Base-by-base conservation (phyloP, 1,139 yeast species). In the Geotrichum restrictum region DNA sequence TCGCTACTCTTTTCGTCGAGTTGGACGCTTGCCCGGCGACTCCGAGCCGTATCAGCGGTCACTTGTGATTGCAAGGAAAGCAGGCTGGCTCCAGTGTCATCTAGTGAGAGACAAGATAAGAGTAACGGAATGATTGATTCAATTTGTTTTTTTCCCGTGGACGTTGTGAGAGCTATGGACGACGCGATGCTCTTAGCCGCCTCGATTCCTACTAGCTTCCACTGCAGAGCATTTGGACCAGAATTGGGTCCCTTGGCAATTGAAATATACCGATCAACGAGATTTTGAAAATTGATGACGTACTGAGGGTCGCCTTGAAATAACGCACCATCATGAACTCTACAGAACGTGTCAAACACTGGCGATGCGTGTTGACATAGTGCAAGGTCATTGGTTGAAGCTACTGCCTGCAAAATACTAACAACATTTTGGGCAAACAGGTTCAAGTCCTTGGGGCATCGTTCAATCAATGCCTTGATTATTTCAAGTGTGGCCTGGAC, bases 381-480 rank as follows among this genome's bases (percentile, higher is more conserved):
- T 0, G 80, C 72, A 49, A 85, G 65, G 62, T 87, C 95, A 16
- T 72, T 74, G 10, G 79, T 71, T 18, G 70, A 63, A 43, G 82
- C 61, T 18, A 82, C 76, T 7, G 69, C 62, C 34, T 65, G 64
- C 55, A 84, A 62, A n/a, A 75, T 66, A 13, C 64, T 62, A 21
- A 72, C 65, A 7, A 73, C 69, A 54, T 71, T 65, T 46, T 74
- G 75, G 1, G 96, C 94, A 72, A 88, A 84, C 40, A 89, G 84
- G 58, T 87, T 88, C 65, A 93, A 73, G 65, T 93, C 94, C 56
- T 87, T 95, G 37, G 80, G 75, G 66, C 98, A 89, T 64, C 83
- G 80, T 45, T 76, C 82, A 48, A 89, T 84, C 60, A 93, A 76
- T 36, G 86, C 83, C 49, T 78, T 71, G 54, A 88, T 68, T 22